phyloP scores from a whole-genome alignment of 805 yeast genomes.

The Metschnikowia lochheadii region DNA sequence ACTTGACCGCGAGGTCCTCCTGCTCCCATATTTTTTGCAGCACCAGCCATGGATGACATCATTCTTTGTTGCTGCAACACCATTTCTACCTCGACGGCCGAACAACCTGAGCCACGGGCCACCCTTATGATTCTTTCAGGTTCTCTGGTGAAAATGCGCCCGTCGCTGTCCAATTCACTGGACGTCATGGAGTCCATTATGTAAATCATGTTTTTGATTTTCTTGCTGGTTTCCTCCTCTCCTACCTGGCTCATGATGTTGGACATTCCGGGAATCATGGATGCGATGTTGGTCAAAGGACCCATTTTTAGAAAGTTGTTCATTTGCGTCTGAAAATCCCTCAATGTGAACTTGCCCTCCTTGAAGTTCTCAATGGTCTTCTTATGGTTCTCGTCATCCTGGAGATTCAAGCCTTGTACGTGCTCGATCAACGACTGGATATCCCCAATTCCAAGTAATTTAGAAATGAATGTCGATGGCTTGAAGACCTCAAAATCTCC shows the following conservation, averaged over 20 bases:
- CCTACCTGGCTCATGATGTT: slow-evolving; percentile 81
- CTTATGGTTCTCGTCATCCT: slow-evolving; percentile 65
- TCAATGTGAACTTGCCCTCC: slow-evolving; percentile 89
- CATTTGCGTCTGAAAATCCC: slow-evolving; percentile 93
- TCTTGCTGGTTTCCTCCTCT: slow-evolving; percentile 84
- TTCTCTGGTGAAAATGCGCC: slow-evolving; percentile 69
- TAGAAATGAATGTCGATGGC: slow-evolving; percentile 86
- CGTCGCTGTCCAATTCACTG: slow-evolving; percentile 86
- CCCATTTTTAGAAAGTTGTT: slow-evolving; percentile 96
- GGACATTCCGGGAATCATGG: slow-evolving; percentile 91
- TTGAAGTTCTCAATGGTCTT: slow-evolving; percentile 88
- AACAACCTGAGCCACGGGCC: slow-evolving; percentile 91
- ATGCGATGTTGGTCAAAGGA: slow-evolving; percentile 87
- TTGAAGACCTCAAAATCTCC: slow-evolving; percentile 89
- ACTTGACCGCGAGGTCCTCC: slow-evolving; percentile 27
- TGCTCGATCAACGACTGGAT: slow-evolving; percentile 92
- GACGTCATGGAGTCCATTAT: slow-evolving; percentile 96
- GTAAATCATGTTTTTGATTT: slow-evolving; percentile 82
- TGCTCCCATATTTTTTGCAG: slow-evolving; percentile 51
- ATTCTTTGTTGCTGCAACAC: slow-evolving; percentile 84
- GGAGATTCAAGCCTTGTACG: slow-evolving; percentile 77
- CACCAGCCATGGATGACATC: slow-evolving; percentile 91
- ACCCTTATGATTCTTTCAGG: slow-evolving; percentile 86
- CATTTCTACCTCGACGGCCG: slow-evolving; percentile 90
- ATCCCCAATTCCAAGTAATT: slow-evolving; percentile 92